Base-by-base conservation (phyloP, 768 basidiomycete genomes). In the Pleurotus ostreatus region DNA sequence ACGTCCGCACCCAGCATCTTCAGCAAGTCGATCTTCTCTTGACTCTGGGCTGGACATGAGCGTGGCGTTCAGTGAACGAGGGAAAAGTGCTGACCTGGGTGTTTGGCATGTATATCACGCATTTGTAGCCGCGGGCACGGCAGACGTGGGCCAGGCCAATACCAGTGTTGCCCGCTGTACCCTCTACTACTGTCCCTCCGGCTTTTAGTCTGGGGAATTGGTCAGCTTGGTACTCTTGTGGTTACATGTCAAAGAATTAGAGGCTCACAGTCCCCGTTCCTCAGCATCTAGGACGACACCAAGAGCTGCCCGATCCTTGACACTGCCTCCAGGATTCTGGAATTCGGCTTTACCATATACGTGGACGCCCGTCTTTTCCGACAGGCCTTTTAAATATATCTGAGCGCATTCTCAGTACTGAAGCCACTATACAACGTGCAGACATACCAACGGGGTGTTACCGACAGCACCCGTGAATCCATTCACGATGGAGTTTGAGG, bases 71-170 rank as follows among this genome's bases (percentile, higher is more conserved):
- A 15, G 11, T 2, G 15, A 23, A 47, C 18, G 8, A 16, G 39
- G 11, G 18, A 54, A 25, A 44, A 11, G 37, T 49, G 11, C 53
- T 41, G 55, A 85, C 90, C 80, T 97, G 91, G 3, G 88, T 93
- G 69, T 97, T 78, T 26, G 96, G 96, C 96, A 99, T 98, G 81
- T 92, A 99, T 66, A 99, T 99, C 8, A 99, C 96, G 70, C 97
- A 98, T 68, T 87, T 91, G 78, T 99, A 98, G 2, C 97, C 95
- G 63, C 78, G 84, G 5, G 92, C 83, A 61, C 97, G 77, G 72
- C 97, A 98, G 54, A 98, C 95, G 65, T 95, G 94, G 5, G 93
- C 94, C 30, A 98, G 79, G 37, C 95, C 95, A 56, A 97, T 97
- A 40, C 95, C 96, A 6, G 96, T 99, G 75, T 99, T 99, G 13